Base-by-base conservation (phyloP, 2,329 filamentous ascomycete genomes). In the Diaporthe sp. region DNA sequence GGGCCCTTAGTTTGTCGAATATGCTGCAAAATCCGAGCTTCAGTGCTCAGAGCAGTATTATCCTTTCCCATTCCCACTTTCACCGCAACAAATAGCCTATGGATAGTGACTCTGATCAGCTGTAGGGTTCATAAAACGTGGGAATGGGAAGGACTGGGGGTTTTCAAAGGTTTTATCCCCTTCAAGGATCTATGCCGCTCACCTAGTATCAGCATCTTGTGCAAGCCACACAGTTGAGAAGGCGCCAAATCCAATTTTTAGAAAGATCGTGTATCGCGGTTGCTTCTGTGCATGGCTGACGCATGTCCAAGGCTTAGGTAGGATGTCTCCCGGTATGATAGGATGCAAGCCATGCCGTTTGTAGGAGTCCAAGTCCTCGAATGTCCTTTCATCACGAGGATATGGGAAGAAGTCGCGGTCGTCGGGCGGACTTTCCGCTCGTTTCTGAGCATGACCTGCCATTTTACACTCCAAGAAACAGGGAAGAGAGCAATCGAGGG, bases 191-290 rank as follows among this genome's bases (percentile, higher is more conserved):
- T 19, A 39, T 39, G 57, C 55, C 9, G 15, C 39, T 46, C 39
- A 67, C n/a, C 42, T 67, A 13, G 42, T 46, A 22, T 67, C 39
- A 46, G 28, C 37, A 34, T 67, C 61, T 46, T 46, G 44, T n/a
- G 61, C 61, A 49, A 67, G 61, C 39, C 61, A 67, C n/a, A 67
- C 61, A 49, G n/a, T 67, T 19, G 68, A 58, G 51, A 71, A 71
- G 13, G 51, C 68, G 17, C 68, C 68, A 31, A 71, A 58, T 31
- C 53, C 68, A 53, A 71, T 58, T 31, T 58, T 71, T 12, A 71
- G 28, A 55, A 58, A 53, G 34, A 71, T 71, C 2, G 49, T 25
- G n/a, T 58, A 71, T 19, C 68, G 22, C 31, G 51, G 51, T 28
- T 44, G 12, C n/a, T 71, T 71, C 19, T 71, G 12, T 31, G 68